Conservation (phyloP, 2,329 filamentous ascomycete species). For the Arthrocladium fulminans region DNA sequence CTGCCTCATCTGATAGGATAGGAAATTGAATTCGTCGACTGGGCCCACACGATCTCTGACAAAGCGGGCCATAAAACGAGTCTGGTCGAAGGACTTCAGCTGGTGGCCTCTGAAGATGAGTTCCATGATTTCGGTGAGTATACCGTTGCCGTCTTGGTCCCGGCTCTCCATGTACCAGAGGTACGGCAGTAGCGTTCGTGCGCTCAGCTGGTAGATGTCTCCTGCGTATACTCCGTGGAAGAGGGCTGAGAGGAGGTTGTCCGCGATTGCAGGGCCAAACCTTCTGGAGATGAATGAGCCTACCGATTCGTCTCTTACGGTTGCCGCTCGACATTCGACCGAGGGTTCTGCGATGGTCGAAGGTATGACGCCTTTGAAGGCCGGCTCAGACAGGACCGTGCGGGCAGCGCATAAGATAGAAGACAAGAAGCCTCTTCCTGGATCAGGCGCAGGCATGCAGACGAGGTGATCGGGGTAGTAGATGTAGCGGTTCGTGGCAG, state of each 20-base stretch:
- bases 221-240: conserved; percentile 90
- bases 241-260: conserved; percentile 66
- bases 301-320: conserved; percentile 59
- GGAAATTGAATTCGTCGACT: background rate
- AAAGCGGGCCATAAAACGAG: background rate
- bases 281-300: conserved; percentile 54
- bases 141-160: conserved; percentile 9
- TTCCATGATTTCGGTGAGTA: conserved; percentile 4
- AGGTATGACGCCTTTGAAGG: conserved; percentile 43
- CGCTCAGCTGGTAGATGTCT: conserved; percentile 72
- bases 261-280: conserved; percentile 47
- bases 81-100: conserved; percentile 1
- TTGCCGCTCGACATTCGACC: conserved; percentile 23
- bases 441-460: conserved; percentile 43
- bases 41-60: background rate
- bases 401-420: conserved; percentile 27
- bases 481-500: conserved; percentile 61
- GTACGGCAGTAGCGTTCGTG: conserved; percentile 51
- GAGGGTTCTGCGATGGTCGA: conserved; percentile 27
- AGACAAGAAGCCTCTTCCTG: conserved; percentile 18
- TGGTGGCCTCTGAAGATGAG: background rate
- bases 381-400: conserved; percentile 43
- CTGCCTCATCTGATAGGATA: background rate
- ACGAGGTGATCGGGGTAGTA: conserved; percentile 83
- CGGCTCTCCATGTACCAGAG: conserved; percentile 41